Evolutionary conservation across 352 stramenopile genomes (phyloP).

Genomic region (Peronospora farinosa): DNA sequence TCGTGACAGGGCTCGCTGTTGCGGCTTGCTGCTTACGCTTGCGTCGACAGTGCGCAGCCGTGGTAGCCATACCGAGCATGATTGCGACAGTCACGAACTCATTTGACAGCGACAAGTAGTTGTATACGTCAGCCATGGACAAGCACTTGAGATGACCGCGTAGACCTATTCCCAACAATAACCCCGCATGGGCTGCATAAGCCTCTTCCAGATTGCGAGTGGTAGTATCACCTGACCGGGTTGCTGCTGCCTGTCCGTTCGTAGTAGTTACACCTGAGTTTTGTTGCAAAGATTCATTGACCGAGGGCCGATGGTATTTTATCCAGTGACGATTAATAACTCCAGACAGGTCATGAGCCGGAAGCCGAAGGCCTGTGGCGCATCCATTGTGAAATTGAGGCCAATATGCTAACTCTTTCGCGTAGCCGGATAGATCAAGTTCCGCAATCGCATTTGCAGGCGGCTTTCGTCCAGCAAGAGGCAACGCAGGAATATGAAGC

Average conservation of each 20-base stretch:
- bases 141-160: constrained; percentile 92
- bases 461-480: constrained; percentile 90
- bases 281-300: constrained; percentile 21
- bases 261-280: constrained; percentile 7
- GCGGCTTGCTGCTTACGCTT: constrained; percentile 26
- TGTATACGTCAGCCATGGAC: constrained; percentile 97
- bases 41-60: constrained; percentile 83
- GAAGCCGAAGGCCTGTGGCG: constrained; percentile 90
- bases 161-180: constrained; percentile 93
- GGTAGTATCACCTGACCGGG: constrained; percentile 13
- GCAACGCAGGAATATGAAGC: constrained; percentile 88
- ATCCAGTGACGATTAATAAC: constrained; percentile 96
- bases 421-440: constrained; percentile 87
- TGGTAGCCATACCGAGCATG: constrained; percentile 94
- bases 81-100: constrained; percentile 95
- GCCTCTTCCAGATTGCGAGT: constrained; percentile 63
- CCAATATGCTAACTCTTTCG: constrained; percentile 92
- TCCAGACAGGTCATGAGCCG: constrained; percentile 49
- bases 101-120: constrained; percentile 95
- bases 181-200: constrained; percentile 89
- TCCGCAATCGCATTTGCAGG: constrained; percentile 90
- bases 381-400: constrained; percentile 98
- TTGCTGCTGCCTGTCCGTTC: constrained; percentile 12
- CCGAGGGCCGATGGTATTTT: constrained; percentile 92
- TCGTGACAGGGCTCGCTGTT: constrained; percentile 4